Evolutionary conservation across 2,329 filamentous ascomycete species (phyloP).

Genomic region (Emmonsiellopsis sp.): DNA sequence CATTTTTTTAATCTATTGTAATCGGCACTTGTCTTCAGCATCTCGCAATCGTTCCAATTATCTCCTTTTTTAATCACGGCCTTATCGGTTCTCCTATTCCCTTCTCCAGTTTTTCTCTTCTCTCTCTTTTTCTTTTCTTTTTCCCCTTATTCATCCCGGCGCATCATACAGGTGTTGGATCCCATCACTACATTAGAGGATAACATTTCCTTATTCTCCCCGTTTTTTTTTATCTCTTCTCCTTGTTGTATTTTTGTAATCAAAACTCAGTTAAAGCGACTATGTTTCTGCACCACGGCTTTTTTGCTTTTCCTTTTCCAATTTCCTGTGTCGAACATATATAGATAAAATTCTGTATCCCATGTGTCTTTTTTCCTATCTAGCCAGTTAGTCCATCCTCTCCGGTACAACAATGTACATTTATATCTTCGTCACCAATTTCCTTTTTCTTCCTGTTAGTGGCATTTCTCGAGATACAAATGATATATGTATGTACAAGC

Average conservation of each 20-base stretch:
- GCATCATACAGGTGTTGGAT: not conserved
- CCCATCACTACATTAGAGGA: not conserved
- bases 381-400: too few relatives aligned
- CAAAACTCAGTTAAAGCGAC: not conserved
- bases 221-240: not conserved
- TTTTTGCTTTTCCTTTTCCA: not conserved
- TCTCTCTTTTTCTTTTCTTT: not conserved
- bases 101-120: not conserved
- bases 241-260: not conserved
- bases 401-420: too few relatives aligned
- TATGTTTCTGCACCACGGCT: not conserved
- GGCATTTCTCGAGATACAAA: too few relatives aligned
- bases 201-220: not conserved
- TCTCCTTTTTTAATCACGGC: too few relatives aligned
- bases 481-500: too few relatives aligned
- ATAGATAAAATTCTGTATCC: too few relatives aligned
- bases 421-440: too few relatives aligned
- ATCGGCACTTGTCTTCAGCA: too few relatives aligned
- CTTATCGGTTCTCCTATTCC: not conserved
- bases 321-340: not conserved
- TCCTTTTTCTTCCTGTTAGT: too few relatives aligned
- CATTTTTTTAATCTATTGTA: too few relatives aligned
- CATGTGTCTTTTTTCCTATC: not conserved
- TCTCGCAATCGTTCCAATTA: too few relatives aligned
- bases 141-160: not conserved